Evolutionary conservation across 2,329 filamentous ascomycete genomes (phyloP), one percentile per base, ranked within the genome.

Genomic region (Colletotrichum limetticola): DNA sequence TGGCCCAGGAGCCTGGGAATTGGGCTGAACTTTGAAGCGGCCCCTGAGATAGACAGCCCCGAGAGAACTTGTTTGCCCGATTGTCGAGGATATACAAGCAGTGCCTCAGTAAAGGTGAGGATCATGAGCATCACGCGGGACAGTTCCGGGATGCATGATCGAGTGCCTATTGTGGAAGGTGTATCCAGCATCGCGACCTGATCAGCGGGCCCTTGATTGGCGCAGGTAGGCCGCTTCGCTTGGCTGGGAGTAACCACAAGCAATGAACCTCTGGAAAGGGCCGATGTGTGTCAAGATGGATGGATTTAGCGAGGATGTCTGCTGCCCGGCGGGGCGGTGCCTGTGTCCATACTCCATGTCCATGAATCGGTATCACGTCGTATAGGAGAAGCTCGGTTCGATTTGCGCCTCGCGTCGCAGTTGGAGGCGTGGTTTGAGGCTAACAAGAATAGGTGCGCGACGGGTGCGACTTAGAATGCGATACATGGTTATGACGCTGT

Each of bases 141-240:
- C 30, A 16, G 35, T 35, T 60, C 60, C 30, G 49, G 59, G 70
- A 58, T 55, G 30, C 62, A 49, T 68, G 58, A 59, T 63, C 55
- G 55, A 60, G 22, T 72, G 60, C 70, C 66, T 61, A 65, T 72
- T 59, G 49, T 64, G 70, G 66, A 72, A 72, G 66, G 66, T 69
- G 60, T 16, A 72, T 65, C 57, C 55, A 65, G 55, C n/a, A 16
- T 16, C 32, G 24, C 49, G n/a, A 61, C 70, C 42, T 60, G 66
- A 72, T 70, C 66, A 60, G 60, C 60, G 66, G 67, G 60, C 32
- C 30, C 26, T 42, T 42, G 53, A 28, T 72, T n/a, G 66, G 42
- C 19, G 58, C 53, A 53, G 66, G 30, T 49, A 35, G 11, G n/a
- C 12, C 42, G 42, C 12, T 56, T 53, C 53, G 49, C 66, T 57